Percentiles rank a stretch among this genome's conserved stretches.
phyloP scores from a whole-genome alignment of 371 early-diverging fungal genomes.

The Parasitella parasitica region DNA sequence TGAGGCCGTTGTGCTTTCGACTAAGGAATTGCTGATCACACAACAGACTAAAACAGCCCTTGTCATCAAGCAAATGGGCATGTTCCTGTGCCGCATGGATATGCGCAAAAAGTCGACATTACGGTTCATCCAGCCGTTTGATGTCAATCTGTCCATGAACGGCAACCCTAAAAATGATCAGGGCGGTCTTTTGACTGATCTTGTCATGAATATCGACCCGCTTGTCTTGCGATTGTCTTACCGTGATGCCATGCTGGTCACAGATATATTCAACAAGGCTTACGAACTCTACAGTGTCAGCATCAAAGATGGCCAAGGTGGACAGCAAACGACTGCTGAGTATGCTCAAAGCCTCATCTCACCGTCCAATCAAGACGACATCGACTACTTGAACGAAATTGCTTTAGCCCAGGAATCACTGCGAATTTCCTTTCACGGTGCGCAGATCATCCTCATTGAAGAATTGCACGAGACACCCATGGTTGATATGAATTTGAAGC shows the following conservation, averaged over 20 bases:
- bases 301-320: neutral
- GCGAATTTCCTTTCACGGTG: slow-evolving; percentile 66
- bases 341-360: slow-evolving; percentile 3
- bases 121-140: slow-evolving; percentile 88
- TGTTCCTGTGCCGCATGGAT: slow-evolving; percentile 92
- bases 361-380: neutral
- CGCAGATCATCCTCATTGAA: slow-evolving; percentile 88
- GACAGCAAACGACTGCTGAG: neutral
- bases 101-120: slow-evolving; percentile 74
- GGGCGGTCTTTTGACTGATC: slow-evolving; percentile 27
- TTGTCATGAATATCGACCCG: slow-evolving; percentile 63
- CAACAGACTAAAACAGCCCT: slow-evolving; percentile 76
- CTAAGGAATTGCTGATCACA: slow-evolving; percentile 76
- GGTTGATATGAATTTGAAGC: slow-evolving; percentile 80
- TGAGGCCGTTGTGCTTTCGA: slow-evolving; percentile 86
- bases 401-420: slow-evolving; percentile 36
- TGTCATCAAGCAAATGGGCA: slow-evolving; percentile 80
- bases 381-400: slow-evolving; percentile 7
- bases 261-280: slow-evolving; percentile 79
- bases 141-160: slow-evolving; percentile 79
- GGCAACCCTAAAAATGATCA: slow-evolving; percentile 22
- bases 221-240: slow-evolving; percentile 76
- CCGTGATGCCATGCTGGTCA: slow-evolving; percentile 82
- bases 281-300: slow-evolving; percentile 54
- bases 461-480: slow-evolving; percentile 92